Evolutionary conservation across 345 rosid genomes (phyloP).

Genomic region (Clausena lansium): DNA sequence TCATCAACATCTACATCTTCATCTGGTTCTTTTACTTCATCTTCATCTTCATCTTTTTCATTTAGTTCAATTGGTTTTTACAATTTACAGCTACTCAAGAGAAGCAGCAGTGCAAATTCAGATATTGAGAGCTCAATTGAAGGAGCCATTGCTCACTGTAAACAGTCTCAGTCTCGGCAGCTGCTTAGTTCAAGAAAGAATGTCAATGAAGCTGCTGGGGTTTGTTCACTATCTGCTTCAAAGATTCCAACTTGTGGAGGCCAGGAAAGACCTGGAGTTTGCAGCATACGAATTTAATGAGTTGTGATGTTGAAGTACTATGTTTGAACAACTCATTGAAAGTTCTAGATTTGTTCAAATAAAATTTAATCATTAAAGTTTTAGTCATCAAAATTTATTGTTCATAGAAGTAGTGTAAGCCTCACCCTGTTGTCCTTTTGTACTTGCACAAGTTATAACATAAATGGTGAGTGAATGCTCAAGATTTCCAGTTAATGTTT

Average conservation of each 20-base stretch:
- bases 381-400: neutral
- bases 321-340: neutral
- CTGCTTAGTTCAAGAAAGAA: conserved; percentile 34
- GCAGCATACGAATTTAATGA: conserved; percentile 20
- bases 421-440: neutral
- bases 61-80: conserved; percentile 51
- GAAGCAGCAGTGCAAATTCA: conserved; percentile 55
- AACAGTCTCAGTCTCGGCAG: conserved; percentile 62
- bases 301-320: neutral
- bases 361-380: neutral
- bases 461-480: neutral
- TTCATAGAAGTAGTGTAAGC: neutral
- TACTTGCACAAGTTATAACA: conserved; percentile 11
- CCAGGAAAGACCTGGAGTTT: conserved; percentile 33
- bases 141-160: conserved; percentile 95
- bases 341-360: conserved; percentile 6
- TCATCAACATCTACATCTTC: conserved; percentile 39
- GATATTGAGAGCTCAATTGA: conserved; percentile 71
- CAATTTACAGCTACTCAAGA: conserved; percentile 55
- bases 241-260: conserved; percentile 40
- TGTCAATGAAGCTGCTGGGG: conserved; percentile 33
- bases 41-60: conserved; percentile 63
- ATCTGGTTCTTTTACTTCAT: conserved; percentile 34
- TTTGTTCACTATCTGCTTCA: conserved; percentile 38
- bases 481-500: neutral